Percentiles rank a stretch among this genome's conserved stretches.
These are phyloP conservation scores for Haplosporangium sp. DNA, from an alignment of 371 early-diverging fungal species.

Conservation along the genomic window DNA sequence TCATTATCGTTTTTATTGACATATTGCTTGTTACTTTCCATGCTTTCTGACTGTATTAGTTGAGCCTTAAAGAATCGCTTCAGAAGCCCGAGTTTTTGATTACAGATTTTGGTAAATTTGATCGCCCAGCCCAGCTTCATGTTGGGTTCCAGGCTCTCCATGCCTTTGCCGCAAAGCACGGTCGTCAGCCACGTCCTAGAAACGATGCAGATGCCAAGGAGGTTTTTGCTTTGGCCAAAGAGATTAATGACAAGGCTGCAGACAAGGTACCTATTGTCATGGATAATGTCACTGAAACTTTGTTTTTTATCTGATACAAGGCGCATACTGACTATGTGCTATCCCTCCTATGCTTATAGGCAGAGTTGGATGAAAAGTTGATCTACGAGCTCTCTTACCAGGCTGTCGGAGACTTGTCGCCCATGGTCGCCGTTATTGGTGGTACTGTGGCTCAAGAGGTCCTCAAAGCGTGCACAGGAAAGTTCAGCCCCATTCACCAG, in stretches of 20 bases:
- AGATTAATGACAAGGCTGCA: conserved; percentile 59
- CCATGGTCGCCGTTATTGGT: conserved; percentile 98
- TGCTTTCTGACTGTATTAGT: conserved; percentile 51
- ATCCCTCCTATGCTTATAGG: conserved; percentile 28
- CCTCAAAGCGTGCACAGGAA: conserved; percentile 95
- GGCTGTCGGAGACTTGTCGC: conserved; percentile 92
- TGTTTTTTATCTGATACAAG: not conserved
- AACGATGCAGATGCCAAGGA: conserved; percentile 71
- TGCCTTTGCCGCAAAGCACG: conserved; percentile 71
- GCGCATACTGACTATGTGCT: not conserved
- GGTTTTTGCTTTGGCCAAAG: conserved; percentile 62
- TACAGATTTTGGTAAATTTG: conserved; percentile 98
- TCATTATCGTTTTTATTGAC: too few species aligned
- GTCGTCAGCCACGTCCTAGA: conserved; percentile 75
- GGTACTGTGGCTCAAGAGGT: conserved; percentile 99
- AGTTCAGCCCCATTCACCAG: conserved; percentile 97
- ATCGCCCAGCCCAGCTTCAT: conserved; percentile 92
- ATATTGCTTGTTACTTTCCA: not conserved
- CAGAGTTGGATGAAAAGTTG: conserved; percentile 89
- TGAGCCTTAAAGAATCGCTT: conserved; percentile 81
- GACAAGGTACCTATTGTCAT: conserved; percentile 40
- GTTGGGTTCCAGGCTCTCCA: conserved; percentile 94
- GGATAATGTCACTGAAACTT: not conserved
- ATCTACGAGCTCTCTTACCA: conserved; percentile 90
- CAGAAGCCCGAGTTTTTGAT: conserved; percentile 85